Base-by-base conservation (phyloP, 805 yeast genomes). In the Isabelozyma rhagii region DNA sequence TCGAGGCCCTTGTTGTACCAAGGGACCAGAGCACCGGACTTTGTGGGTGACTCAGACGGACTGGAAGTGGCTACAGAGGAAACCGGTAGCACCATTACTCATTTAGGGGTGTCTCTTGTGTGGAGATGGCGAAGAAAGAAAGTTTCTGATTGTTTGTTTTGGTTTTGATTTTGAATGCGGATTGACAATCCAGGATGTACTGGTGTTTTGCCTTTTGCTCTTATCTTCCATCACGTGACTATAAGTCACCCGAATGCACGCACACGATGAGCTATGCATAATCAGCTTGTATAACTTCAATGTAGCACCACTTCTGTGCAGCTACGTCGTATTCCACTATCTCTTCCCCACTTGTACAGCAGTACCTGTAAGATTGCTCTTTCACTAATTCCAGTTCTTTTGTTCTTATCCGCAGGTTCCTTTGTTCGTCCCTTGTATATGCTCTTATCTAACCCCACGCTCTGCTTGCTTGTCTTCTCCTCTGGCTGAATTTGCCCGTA, bases 1-100 rank as follows among this genome's bases (percentile, higher is more conserved):
- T 27, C 21, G n/a, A 21, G 11, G 6, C 27, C 34, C 18, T 34
- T 41, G 27, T 41, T 44, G 40, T 41, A 44, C 51, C 53, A 48
- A 13, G 36, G 21, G 17, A 29, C 15, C 17, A 18, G 41, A 13
- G 36, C n/a, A 9, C 36, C 36, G 8, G 36, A 4, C 41, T 39
- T 39, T 2, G 15, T 13, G 41, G 41, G 41, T 15, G 41, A 39
- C 41, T 11, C 18, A 13, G 15, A 8, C 18, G 41, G 18, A n/a
- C 18, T n/a, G 10, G 18, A 14, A 7, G 18, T 39, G 17, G 41
- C 18, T n/a, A n/a, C 17, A 15, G 41, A n/a, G 18, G 18, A 8
- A 9, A 8, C 41, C 41, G 41, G 41, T 39, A 39, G 41, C 10
- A n/a, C 18, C 41, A 39, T 39, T 13, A 13, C n/a, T 21, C 25